A percentile compares a stretch with the other conserved stretches of the same genome.
These are phyloP conservation scores for Saccharomyces hybrid DNA, from an alignment of 1,139 yeast species.

Conservation along the genomic window DNA sequence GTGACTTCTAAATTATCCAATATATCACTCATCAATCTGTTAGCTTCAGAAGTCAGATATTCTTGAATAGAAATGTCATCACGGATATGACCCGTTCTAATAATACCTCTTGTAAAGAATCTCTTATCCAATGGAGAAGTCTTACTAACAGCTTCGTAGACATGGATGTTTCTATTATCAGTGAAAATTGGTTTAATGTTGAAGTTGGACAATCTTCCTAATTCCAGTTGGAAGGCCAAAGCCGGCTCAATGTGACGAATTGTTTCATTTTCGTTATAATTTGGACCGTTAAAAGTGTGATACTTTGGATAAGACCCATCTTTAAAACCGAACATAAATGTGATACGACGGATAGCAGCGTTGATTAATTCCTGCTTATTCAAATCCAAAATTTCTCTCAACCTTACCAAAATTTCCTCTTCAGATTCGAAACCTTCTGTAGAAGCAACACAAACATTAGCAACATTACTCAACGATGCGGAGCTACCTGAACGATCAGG, in stretches of 20 bases:
- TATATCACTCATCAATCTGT: conserved; percentile 90
- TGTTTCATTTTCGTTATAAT: conserved; percentile 73
- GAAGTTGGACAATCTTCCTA: conserved; percentile 89
- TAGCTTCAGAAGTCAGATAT: conserved; percentile 91
- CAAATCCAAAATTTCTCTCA: conserved; percentile 60
- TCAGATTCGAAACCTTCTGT: conserved; percentile 70
- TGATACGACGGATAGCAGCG: conserved; percentile 80
- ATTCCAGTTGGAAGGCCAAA: conserved; percentile 91
- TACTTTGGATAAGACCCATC: conserved; percentile 89
- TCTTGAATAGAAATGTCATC: conserved; percentile 90
- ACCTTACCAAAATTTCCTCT: conserved; percentile 54
- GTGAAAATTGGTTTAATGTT: conserved; percentile 91
- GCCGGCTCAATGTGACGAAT: conserved; percentile 98
- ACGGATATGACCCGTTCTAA: conserved; percentile 89
- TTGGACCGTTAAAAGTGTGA: conserved; percentile 90
- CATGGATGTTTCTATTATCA: conserved; percentile 95
- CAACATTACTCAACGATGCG: conserved; percentile 58
- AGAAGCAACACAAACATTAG: conserved; percentile 67
- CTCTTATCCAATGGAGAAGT: conserved; percentile 90
- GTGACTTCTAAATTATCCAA: conserved; percentile 90
- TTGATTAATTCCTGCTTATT: conserved; percentile 59
- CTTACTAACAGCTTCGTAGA: conserved; percentile 92
- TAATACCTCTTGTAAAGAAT: conserved; percentile 93
- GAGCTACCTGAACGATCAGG: conserved; percentile 39
- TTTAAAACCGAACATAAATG: conserved; percentile 78